These are phyloP conservation scores for Phaffomyces antillensis DNA, from an alignment of 805 yeast genomes.

Conservation along the genomic window DNA sequence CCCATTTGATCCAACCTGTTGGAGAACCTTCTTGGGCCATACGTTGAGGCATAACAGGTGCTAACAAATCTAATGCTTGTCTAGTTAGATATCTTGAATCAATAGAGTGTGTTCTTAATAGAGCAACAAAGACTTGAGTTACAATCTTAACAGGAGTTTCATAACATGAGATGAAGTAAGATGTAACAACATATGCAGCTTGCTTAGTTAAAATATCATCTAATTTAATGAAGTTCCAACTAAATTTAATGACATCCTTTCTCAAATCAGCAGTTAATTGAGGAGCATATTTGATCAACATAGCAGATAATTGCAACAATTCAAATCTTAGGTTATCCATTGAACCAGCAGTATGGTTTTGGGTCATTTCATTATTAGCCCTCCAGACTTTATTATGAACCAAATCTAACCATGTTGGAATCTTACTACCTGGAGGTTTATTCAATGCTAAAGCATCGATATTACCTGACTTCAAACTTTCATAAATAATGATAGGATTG, in stretches of 20 bases:
- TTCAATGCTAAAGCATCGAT: conserved; percentile 40
- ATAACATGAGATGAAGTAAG: conserved; percentile 77
- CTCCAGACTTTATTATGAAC: conserved; percentile 71
- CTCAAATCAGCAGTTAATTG: conserved; percentile 48
- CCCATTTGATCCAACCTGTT: conserved; percentile 84
- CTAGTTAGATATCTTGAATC: conserved; percentile 80
- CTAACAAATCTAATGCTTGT: conserved; percentile 81
- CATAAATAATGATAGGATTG: conserved; percentile 58
- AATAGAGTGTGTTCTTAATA: conserved; percentile 73
- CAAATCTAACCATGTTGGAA: conserved; percentile 55
- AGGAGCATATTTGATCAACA: conserved; percentile 65
- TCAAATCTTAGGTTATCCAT: conserved; percentile 72
- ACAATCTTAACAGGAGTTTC: conserved; percentile 87
- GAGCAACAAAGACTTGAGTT: conserved; percentile 86
- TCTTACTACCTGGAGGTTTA: conserved; percentile 20
- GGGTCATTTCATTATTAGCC: conserved; percentile 44
- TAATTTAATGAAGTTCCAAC: conserved; percentile 87
- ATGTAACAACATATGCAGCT: conserved; percentile 84
- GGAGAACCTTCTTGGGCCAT: conserved; percentile 44
- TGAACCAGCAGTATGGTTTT: conserved; percentile 54
- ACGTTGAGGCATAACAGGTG: conserved; percentile 76
- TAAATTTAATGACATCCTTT: conserved; percentile 85
- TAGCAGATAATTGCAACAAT: conserved; percentile 72
- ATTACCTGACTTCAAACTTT: conserved; percentile 43
- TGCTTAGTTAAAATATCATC: conserved; percentile 88